These are phyloP conservation scores for Parastagonospora nodorum DNA, from an alignment of 2,329 filamentous ascomycete genomes.

Conservation along the genomic window DNA sequence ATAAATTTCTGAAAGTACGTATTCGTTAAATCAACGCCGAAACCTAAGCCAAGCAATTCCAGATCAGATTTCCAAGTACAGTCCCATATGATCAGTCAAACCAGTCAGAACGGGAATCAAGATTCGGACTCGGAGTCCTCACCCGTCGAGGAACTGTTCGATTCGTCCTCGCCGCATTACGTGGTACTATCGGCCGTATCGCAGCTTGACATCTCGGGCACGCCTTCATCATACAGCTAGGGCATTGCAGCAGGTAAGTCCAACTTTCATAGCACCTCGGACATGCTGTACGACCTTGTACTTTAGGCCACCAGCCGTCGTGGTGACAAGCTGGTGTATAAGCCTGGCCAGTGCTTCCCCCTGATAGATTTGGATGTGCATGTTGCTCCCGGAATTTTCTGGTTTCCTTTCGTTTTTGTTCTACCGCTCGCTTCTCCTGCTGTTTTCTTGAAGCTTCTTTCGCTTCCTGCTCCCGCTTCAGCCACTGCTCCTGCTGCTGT, in stretches of 20 bases:
- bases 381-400: neutral
- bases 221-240: slow-evolving; percentile 14
- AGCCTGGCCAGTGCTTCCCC: neutral
- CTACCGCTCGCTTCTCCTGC: slow-evolving; percentile 2
- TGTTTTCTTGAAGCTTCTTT: too few species aligned
- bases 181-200: neutral
- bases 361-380: neutral
- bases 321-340: slow-evolving; percentile 9
- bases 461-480: too few species aligned
- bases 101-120: too few species aligned
- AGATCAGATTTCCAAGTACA: too few species aligned
- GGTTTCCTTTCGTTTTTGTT: slow-evolving; percentile 1
- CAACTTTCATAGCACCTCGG: slow-evolving; percentile 20
- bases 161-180: neutral
- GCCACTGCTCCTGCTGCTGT: neutral
- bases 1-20: too few species aligned
- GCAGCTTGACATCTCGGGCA: slow-evolving; percentile 20
- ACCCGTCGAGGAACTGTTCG: too few species aligned
- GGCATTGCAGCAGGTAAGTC: slow-evolving; percentile 21
- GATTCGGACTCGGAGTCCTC: too few species aligned
- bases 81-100: too few species aligned
- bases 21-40: too few species aligned
- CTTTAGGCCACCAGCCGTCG: slow-evolving; percentile 23
- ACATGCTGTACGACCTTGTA: slow-evolving; percentile 17
- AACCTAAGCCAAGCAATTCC: too few species aligned